Evolutionary conservation across 2,329 filamentous ascomycete species (phyloP).

Genomic region (Cytospora schulzeri): DNA sequence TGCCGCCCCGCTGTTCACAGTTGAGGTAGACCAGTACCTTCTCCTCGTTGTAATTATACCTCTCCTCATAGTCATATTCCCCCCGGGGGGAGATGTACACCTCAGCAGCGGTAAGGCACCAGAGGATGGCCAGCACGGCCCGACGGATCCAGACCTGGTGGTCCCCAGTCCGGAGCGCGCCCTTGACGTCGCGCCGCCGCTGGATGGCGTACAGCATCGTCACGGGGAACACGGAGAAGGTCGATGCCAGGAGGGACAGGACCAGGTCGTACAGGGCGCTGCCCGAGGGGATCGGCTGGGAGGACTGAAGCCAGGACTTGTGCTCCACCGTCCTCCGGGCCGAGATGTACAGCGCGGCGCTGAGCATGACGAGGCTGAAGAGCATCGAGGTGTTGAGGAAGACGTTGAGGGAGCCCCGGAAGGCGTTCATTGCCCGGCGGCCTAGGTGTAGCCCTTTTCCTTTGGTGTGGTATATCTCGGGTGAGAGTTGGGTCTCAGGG

Average conservation of each 20-base stretch:
- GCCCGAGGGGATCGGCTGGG: constrained; percentile 22
- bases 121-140: constrained; percentile 24
- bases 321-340: constrained; percentile 3
- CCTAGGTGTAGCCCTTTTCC: constrained; percentile 23
- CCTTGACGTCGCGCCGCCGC: constrained; percentile 8
- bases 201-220: constrained; percentile 26
- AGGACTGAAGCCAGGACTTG: not conserved
- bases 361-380: constrained; percentile 29
- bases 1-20: constrained; percentile 29
- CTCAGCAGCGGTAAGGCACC: constrained; percentile 23
- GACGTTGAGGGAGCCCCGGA: constrained; percentile 34
- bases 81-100: constrained; percentile 27
- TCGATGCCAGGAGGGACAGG: constrained; percentile 25
- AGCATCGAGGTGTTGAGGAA: constrained; percentile 27
- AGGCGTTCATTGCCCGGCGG: constrained; percentile 33
- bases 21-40: not conserved
- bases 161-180: not conserved
- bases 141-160: constrained; percentile 27
- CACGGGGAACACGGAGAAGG: constrained; percentile 27
- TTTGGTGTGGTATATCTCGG: too few relatives aligned
- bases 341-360: constrained; percentile 28
- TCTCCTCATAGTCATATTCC: constrained; percentile 27
- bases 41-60: not conserved
- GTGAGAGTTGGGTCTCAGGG: not conserved
- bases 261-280: constrained; percentile 30